Evolutionary conservation across 495 filamentous ascomycete species (phyloP), one percentile per base, ranked within the genome.

Genomic region (Penicillium cosmopolitanum): DNA sequence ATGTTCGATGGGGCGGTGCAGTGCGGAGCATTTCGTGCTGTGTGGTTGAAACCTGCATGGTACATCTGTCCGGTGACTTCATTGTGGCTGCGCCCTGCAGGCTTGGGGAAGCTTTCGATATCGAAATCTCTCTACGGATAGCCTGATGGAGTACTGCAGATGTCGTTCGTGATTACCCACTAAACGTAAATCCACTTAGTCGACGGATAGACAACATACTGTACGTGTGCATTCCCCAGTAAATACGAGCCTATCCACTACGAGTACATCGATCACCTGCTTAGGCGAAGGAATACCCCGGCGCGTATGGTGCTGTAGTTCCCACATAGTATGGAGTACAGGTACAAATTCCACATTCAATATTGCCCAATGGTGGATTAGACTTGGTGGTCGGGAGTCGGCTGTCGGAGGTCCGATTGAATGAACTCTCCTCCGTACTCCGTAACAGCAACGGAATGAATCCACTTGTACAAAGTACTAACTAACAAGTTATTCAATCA

Each of bases 261-360:
- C 21, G 51, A 38, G 12, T 51, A 43, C 43, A 56, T 56, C 56
- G 53, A 64, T 64, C 61, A 33, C 13, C 34, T 38, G 18, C 25
- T 21, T 23, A 42, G 46, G 31, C 40, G 36, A 46, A 18, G 42
- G 47, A n/a, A 13, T 9, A 38, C 11, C 34, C 15, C 36, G 36
- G 15, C 12, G 36, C 36, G 12, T 38, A 38, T 5, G n/a, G 15
- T 38, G n/a, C 7, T 19, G 19, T 44, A 18, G 16, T 44, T 44
- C 42, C 42, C 42, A 44, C 42, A 19, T 16, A 5, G 36, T 40
- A 40, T 2, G 36, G 5, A 40, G 36, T 40, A 13, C 15, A 13
- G 42, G 11, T n/a, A 38, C 36, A 13, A 38, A 38, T 1, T n/a
- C 12, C 15, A 38, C 36, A 38, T n/a, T 16, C 13, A n/a, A n/a